Conservation (phyloP, 805 yeast genomes). For the Isabelozyma pseudorhagii region DNA sequence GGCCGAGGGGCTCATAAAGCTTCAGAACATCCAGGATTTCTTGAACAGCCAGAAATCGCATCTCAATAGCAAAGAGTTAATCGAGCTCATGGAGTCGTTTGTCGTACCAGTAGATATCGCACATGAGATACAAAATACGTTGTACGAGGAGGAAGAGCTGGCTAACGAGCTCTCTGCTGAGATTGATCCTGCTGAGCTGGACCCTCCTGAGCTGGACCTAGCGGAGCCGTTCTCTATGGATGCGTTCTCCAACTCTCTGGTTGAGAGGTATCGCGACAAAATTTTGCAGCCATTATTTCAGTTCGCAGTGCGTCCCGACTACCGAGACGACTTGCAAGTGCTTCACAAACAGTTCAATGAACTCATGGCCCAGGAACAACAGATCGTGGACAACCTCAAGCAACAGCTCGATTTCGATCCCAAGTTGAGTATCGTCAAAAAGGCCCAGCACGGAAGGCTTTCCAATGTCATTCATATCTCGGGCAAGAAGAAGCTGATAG, state of each 20-base stretch:
- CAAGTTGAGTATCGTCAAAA: conserved; percentile 22
- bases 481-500: conserved; percentile 33
- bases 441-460: conserved; percentile 26
- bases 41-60: conserved; percentile 11
- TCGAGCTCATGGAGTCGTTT: conserved; percentile 24
- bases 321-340: conserved; percentile 22
- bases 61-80: conserved; percentile 16
- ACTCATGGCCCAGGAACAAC: conserved; percentile 22
- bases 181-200: no score
- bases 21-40: conserved; percentile 15
- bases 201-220: no score
- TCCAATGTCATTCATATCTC: conserved; percentile 47
- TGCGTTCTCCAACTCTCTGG: conserved; percentile 13
- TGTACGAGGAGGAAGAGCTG: conserved; percentile 2
- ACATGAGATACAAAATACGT: conserved; percentile 32
- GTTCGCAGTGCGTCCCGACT: conserved; percentile 34
- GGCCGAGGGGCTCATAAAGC: conserved; percentile 27
- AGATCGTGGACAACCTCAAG: conserved; percentile 16
- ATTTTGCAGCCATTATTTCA: conserved; percentile 7
- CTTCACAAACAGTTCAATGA: conserved; percentile 31
- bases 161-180: neutral
- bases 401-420: conserved; percentile 24
- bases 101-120: conserved; percentile 41
- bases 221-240: conserved; percentile 7
- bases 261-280: conserved; percentile 20